phyloP scores from a whole-genome alignment of 768 basidiomycete species.

The Termitomyces sp. region DNA sequence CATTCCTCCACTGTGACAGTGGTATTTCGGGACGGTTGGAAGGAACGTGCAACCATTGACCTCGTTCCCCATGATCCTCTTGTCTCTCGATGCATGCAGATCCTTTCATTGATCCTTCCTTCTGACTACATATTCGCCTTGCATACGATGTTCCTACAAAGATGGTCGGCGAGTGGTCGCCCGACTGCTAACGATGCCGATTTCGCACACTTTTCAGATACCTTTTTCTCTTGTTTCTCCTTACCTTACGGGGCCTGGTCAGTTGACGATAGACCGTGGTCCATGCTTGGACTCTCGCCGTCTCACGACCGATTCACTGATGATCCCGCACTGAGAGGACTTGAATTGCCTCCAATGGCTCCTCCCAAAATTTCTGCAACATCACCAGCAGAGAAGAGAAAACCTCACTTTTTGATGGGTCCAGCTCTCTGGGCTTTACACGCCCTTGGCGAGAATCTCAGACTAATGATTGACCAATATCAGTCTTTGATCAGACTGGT shows the following conservation, averaged over 20 bases:
- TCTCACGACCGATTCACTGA: slow-evolving; percentile 47
- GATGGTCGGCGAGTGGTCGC: slow-evolving; percentile 47
- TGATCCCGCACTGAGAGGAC: slow-evolving; percentile 47
- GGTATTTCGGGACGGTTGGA: slow-evolving; percentile 44
- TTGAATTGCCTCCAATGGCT: slow-evolving; percentile 27
- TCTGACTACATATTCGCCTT: slow-evolving; percentile 48
- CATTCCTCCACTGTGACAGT: slow-evolving; percentile 48
- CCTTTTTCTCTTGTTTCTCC: slow-evolving; percentile 45
- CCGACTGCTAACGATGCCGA: slow-evolving; percentile 41
- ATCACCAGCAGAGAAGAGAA: slow-evolving; percentile 15
- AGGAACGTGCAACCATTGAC: slow-evolving; percentile 43
- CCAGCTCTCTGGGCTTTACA: slow-evolving; percentile 73
- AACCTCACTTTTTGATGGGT: slow-evolving; percentile 42
- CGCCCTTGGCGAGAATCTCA: slow-evolving; percentile 66
- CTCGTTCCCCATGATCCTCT: slow-evolving; percentile 50
- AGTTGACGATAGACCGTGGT: slow-evolving; percentile 35
- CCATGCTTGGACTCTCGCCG: slow-evolving; percentile 34
- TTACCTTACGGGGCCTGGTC: slow-evolving; percentile 20
- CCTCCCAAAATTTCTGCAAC: slow-evolving; percentile 13
- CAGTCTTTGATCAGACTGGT: slow-evolving; percentile 51
- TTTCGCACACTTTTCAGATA: slow-evolving; percentile 49
- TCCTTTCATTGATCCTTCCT: slow-evolving; percentile 59
- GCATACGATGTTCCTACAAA: slow-evolving; percentile 48
- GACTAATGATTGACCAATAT: slow-evolving; percentile 52
- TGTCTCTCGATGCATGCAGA: slow-evolving; percentile 52